A percentile compares a stretch with the other conserved stretches of the same genome.
Conservation (phyloP, 306 rosid genomes). For the Vigna angularis region DNA sequence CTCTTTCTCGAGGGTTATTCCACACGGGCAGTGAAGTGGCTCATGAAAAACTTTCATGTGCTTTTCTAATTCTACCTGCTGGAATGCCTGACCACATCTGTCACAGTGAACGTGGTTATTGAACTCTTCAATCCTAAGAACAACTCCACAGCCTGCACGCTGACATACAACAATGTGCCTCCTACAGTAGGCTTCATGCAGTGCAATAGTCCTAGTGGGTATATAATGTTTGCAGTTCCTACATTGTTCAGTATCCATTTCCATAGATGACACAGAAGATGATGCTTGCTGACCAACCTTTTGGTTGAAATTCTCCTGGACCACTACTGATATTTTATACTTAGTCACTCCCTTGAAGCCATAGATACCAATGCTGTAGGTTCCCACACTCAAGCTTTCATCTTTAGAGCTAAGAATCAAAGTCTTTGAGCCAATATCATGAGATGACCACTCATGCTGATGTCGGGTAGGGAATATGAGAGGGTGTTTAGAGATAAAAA, state of each 20-base stretch:
- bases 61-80: constrained; percentile 82
- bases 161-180: constrained; percentile 83
- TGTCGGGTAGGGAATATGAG: constrained; percentile 92
- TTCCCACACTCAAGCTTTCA: constrained; percentile 65
- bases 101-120: constrained; percentile 89
- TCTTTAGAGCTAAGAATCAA: constrained; percentile 85
- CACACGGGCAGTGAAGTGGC: constrained; percentile 87
- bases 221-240: constrained; percentile 84
- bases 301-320: constrained; percentile 60
- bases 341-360: constrained; percentile 78
- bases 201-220: constrained; percentile 78
- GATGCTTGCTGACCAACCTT: constrained; percentile 72
- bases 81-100: constrained; percentile 86
- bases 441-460: constrained; percentile 96
- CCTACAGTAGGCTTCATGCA: constrained; percentile 94
- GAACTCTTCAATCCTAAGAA: constrained; percentile 87
- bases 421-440: constrained; percentile 92
- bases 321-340: constrained; percentile 61
- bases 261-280: constrained; percentile 61
- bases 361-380: constrained; percentile 80
- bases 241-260: constrained; percentile 78
- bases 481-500: constrained; percentile 91
- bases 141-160: constrained; percentile 80
- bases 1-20: constrained; percentile 84
- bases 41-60: constrained; percentile 93